Evolutionary conservation across 129 eudicot genomes (phyloP).

Genomic region (Artemisia argyi): DNA sequence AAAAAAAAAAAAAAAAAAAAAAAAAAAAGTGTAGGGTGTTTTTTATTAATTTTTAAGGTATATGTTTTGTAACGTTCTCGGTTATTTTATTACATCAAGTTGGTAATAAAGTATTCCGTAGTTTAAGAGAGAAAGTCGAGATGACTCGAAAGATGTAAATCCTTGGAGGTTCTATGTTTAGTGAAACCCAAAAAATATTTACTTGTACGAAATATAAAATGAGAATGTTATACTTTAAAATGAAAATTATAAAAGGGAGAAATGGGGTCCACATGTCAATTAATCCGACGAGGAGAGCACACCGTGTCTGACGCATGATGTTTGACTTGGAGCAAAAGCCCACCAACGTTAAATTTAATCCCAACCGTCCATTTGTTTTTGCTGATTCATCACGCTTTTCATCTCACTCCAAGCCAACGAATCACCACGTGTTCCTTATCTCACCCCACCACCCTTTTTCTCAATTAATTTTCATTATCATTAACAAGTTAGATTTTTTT

Average conservation of each 20-base stretch:
- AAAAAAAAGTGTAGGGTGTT: too few relatives aligned
- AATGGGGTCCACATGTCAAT: conserved; percentile 17
- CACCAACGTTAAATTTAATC: conserved; percentile 22
- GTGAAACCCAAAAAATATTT: too few relatives aligned
- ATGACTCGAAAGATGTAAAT: too few relatives aligned
- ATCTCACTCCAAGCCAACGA: conserved; percentile 7
- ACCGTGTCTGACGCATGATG: conserved; percentile 40
- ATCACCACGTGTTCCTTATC: conserved; percentile 24
- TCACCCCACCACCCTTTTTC: background rate
- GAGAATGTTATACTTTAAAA: too few relatives aligned
- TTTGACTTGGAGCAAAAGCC: conserved; percentile 26
- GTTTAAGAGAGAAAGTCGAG: too few relatives aligned
- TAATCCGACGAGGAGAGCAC: conserved; percentile 54
- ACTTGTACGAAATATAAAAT: too few relatives aligned
- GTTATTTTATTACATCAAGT: too few relatives aligned
- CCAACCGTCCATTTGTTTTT: conserved; percentile 27
- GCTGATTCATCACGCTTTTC: conserved; percentile 31
- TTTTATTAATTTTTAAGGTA: too few relatives aligned
- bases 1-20: too few relatives aligned
- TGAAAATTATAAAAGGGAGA: background rate
- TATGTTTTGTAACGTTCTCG: too few relatives aligned
- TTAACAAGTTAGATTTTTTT: background rate
- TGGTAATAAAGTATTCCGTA: too few relatives aligned
- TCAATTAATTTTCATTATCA: background rate
- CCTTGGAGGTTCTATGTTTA: too few relatives aligned